phyloP scores from a whole-genome alignment of 352 stramenopile genomes.

The Pythium brachiatum region DNA sequence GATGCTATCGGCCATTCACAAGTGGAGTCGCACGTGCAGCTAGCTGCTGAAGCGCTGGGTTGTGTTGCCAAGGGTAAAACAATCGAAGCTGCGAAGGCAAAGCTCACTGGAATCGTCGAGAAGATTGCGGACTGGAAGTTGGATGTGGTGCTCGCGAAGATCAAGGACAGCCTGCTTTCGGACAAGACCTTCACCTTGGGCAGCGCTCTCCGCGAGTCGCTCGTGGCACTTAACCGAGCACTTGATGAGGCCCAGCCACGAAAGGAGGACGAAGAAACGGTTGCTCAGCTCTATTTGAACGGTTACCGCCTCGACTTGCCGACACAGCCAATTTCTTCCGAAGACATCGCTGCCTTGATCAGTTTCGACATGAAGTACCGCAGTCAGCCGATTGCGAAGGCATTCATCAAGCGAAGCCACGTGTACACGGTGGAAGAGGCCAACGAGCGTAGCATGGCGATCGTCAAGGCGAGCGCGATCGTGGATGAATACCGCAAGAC shows the following conservation, averaged over 20 bases:
- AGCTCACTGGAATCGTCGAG: slow-evolving; percentile 45
- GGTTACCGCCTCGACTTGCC: slow-evolving; percentile 61
- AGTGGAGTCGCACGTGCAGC: slow-evolving; percentile 42
- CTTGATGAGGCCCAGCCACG: slow-evolving; percentile 32
- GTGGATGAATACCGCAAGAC: slow-evolving; percentile 74
- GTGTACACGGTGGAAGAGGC: slow-evolving; percentile 48
- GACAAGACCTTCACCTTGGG: not conserved
- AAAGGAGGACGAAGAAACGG: slow-evolving; percentile 28
- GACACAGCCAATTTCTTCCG: slow-evolving; percentile 43
- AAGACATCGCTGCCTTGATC: slow-evolving; percentile 64
- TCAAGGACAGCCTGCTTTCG: slow-evolving; percentile 10
- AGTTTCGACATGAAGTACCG: slow-evolving; percentile 71
- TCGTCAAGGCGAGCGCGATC: slow-evolving; percentile 76
- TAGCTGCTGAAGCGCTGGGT: slow-evolving; percentile 53
- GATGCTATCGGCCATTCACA: slow-evolving; percentile 53
- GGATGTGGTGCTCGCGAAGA: slow-evolving; percentile 15
- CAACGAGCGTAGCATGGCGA: slow-evolving; percentile 56
- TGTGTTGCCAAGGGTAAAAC: slow-evolving; percentile 59
- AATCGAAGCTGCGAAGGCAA: slow-evolving; percentile 42
- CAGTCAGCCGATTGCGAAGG: slow-evolving; percentile 64
- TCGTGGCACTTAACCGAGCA: slow-evolving; percentile 44
- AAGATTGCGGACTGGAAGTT: slow-evolving; percentile 20
- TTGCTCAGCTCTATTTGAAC: slow-evolving; percentile 67
- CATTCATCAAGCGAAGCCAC: slow-evolving; percentile 60
- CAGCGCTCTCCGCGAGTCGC: slow-evolving; percentile 1